Evolutionary conservation across 2,329 filamentous ascomycete species (phyloP), one percentile per base, ranked within the genome.

Genomic region (Hansfordia pulvinata): DNA sequence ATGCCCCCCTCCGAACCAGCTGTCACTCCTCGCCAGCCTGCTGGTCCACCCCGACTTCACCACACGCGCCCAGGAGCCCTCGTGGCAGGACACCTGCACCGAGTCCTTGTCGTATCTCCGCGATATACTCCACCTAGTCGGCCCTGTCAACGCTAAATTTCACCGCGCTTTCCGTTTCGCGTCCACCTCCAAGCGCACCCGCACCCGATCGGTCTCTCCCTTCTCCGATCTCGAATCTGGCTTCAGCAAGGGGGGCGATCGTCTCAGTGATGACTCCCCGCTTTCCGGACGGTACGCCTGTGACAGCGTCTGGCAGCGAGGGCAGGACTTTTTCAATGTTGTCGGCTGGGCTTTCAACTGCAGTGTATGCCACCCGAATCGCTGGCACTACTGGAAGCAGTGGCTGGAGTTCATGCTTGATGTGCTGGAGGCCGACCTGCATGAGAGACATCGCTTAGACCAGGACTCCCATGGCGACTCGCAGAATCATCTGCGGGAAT

Each of bases 261-360:
- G 58, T 6, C 48, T 55, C 6, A 50, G 56, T 8, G 64, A 69
- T 2, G 58, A 60, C 1, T 65, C 65, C 20, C 53, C 56, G 8
- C 53, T 85, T 19, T 56, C 60, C 23, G 62, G 69, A 6, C 60
- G 63, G 8, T 60, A 84, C 30, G 75, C 76, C 2, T 67, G 69
- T 26, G 57, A 72, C 22, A 76, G 78, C 17, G 35, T 94, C 2
- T 93, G 81, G 71, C 58, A 56, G 10, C 67, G 70, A n/a, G 81
- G 78, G 1, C 74, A 81, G 33, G 83, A 93, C 44, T 92, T 96
- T 42, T 98, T 90, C 84, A 69, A 75, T 21, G 69, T 82, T 0
- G 66, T 90, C 0, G 90, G 88, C 4, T 96, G 90, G 90, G 79
- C 82, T 0, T 85, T 96, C 49, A 90, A 88, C 46, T 96, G 88